Base-by-base conservation (phyloP, 495 filamentous ascomycete genomes). In the Hyphodiscus hymeniophilus region DNA sequence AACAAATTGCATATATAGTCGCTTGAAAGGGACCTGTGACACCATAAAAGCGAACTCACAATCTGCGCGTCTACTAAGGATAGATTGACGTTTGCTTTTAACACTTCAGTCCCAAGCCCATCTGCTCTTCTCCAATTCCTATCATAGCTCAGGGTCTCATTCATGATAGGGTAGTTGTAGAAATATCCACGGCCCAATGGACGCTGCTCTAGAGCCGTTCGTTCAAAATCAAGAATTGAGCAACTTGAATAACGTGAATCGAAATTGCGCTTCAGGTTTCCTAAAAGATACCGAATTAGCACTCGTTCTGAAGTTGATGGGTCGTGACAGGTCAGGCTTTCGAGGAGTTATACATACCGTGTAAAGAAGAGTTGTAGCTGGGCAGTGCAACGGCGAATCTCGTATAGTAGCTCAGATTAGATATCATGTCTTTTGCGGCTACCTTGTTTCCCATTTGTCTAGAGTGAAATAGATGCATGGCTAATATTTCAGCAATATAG, bases 41-140 rank as follows among this genome's bases (percentile, higher is more conserved):
- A 4, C 10, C 4, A 28, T 10, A 10, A 28, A 5, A 2, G 11
- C 31, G 16, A 50, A 77, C 86, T 69, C 76, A 89, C 83, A 51
- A 92, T 78, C 69, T 97, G 88, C 30, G 91, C 82, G 60, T 96
- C 89, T 36, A 97, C 87, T 13, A 95, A 68, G 16, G 88, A 92
- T 47, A 98, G 60, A 60, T 97, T 96, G 55, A 85, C 60, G 62
- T 98, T 97, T 30, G 90, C 92, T 52, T 75, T 77, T 58, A 79
- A 78, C 61, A 97, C 79, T 59, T 97, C 94, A 26, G 74, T 73
- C 44, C 69, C 68, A 64, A 94, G 91, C 0, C 91, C 90, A 48
- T 80, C 76, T 32, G 76, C 70, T 31, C 63, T 75, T 34, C 64
- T 60, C 92, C 92, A 98, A 23, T 81, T 76, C 47, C 77, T 64